Conservation (phyloP, 495 filamentous ascomycete species). For the Apodospora peruviana region DNA sequence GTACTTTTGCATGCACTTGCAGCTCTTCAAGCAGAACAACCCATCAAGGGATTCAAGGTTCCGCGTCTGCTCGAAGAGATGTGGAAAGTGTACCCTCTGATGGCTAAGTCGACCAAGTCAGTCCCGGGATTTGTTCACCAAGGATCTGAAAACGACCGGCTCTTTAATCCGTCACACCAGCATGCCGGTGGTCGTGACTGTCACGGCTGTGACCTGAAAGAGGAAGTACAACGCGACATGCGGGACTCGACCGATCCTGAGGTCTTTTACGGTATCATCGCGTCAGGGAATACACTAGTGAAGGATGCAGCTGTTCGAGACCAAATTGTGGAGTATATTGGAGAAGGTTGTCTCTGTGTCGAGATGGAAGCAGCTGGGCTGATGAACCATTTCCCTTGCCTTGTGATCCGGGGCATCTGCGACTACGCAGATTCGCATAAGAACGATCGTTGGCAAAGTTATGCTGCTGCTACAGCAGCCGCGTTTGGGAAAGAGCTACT, state of each 20-base stretch:
- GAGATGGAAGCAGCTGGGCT: constrained; percentile 23
- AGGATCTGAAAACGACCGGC: constrained; percentile 7
- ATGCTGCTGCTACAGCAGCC: constrained; percentile 30
- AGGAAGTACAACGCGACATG: constrained; percentile 7
- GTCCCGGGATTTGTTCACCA: constrained; percentile 5
- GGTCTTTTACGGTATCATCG: constrained; percentile 36
- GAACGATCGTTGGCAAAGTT: constrained; percentile 29
- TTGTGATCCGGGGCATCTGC: constrained; percentile 33
- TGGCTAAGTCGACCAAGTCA: background rate
- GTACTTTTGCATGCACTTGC: constrained; percentile 6
- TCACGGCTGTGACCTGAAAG: constrained; percentile 4
- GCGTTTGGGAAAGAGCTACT: constrained; percentile 26
- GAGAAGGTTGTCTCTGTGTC: constrained; percentile 16
- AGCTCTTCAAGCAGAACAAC: constrained; percentile 13
- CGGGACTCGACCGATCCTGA: constrained; percentile 13
- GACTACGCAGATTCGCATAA: constrained; percentile 38
- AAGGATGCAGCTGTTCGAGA: constrained; percentile 16
- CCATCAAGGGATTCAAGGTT: background rate
- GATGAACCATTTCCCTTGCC: constrained; percentile 14
- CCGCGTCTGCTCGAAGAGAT: constrained; percentile 6
- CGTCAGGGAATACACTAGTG: constrained; percentile 31
- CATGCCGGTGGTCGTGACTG: constrained; percentile 6
- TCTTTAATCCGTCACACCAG: constrained; percentile 15
- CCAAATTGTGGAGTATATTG: background rate
- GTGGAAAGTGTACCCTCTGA: background rate